phyloP scores from a whole-genome alignment of 2,329 filamentous ascomycete genomes.

The Beauveria pseudobassiana region DNA sequence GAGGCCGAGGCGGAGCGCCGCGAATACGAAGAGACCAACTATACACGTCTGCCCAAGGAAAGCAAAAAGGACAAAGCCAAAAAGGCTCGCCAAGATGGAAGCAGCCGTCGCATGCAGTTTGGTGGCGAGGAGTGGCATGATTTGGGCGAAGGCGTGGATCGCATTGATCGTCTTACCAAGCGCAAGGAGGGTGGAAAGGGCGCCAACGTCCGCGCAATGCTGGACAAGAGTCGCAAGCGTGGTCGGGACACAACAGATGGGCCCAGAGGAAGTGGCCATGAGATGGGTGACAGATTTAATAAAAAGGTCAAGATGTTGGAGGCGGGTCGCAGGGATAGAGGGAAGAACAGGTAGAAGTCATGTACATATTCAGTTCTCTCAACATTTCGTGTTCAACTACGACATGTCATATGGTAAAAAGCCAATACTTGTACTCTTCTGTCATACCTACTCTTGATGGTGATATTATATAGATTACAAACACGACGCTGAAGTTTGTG shows the following conservation, averaged over 20 bases:
- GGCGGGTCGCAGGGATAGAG: conserved; percentile 36
- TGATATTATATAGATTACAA: neutral
- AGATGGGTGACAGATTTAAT: conserved; percentile 68
- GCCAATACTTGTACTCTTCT: neutral
- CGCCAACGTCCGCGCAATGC: conserved; percentile 49
- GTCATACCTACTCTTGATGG: neutral
- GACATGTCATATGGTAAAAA: neutral
- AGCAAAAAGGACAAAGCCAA: conserved; percentile 80
- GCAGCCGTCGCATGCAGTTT: conserved; percentile 55
- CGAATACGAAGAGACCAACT: conserved; percentile 89
- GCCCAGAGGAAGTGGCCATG: conserved; percentile 55
- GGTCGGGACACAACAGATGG: conserved; percentile 61
- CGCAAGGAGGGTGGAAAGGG: conserved; percentile 51
- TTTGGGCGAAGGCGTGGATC: conserved; percentile 75
- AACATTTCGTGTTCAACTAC: neutral
- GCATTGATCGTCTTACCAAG: conserved; percentile 76
- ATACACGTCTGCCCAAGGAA: conserved; percentile 75
- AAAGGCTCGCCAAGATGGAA: conserved; percentile 45
- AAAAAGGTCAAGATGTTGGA: conserved; percentile 57
- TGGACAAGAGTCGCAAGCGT: conserved; percentile 85
- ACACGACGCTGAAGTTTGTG: conserved; percentile 4
- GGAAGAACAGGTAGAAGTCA: conserved; percentile 31
- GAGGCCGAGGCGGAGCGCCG: conserved; percentile 70
- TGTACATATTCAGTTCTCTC: neutral
- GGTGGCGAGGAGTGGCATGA: conserved; percentile 92